These are phyloP conservation scores for Ensete ventricosum DNA, from an alignment of 176 grass and related monocot genomes.

Conservation along the genomic window DNA sequence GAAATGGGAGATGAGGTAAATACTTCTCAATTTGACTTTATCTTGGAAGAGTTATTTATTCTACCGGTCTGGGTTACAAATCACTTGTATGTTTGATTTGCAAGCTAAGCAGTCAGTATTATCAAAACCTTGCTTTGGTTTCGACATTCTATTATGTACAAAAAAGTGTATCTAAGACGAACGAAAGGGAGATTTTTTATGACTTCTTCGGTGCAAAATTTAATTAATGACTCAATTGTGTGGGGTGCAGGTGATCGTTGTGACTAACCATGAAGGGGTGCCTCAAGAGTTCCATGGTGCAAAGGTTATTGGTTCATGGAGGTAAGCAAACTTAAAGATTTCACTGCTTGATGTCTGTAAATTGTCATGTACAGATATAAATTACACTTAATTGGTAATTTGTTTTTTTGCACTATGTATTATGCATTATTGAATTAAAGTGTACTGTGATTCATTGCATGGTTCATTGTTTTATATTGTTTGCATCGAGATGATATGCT, in stretches of 20 bases:
- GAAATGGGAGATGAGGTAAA: conserved; percentile 96
- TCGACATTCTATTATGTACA: not conserved
- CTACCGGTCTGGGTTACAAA: not conserved
- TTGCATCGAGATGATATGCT: too few species aligned
- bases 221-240: conserved; percentile 1
- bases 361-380: not conserved
- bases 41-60: not conserved
- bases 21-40: not conserved
- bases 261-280: conserved; percentile 90
- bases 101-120: not conserved
- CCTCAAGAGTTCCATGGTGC: conserved; percentile 94
- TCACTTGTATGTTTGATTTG: not conserved
- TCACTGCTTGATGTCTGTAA: not conserved
- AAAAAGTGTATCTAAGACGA: not conserved
- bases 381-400: too few species aligned
- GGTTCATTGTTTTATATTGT: too few species aligned
- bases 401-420: too few species aligned
- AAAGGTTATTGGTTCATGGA: conserved; percentile 93
- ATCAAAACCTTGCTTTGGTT: not conserved
- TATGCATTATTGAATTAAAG: too few species aligned
- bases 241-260: conserved; percentile 62
- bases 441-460: too few species aligned
- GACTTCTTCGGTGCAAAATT: not conserved
- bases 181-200: not conserved
- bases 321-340: conserved; percentile 36